Percentiles rank a stretch among this genome's conserved stretches.
These are phyloP conservation scores for Cordyceps cicadae DNA, from an alignment of 2,329 filamentous ascomycete species.

Conservation along the genomic window DNA sequence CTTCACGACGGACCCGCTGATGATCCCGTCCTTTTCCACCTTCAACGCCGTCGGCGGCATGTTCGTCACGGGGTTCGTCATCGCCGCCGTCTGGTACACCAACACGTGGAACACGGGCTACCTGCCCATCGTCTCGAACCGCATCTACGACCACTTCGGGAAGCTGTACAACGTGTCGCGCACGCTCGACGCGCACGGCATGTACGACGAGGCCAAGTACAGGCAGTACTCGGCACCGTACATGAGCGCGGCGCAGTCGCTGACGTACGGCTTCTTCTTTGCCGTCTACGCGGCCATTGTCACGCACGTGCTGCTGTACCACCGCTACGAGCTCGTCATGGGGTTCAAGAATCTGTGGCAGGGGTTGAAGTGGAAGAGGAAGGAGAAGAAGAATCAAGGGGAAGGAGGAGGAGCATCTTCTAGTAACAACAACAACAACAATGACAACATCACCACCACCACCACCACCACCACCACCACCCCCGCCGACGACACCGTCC, in stretches of 20 bases:
- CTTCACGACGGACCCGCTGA: slow-evolving; percentile 13
- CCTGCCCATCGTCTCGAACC: slow-evolving; percentile 45
- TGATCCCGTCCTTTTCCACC: slow-evolving; percentile 19
- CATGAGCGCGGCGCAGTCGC: slow-evolving; percentile 18
- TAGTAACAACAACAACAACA: too few species aligned
- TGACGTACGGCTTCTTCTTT: slow-evolving; percentile 26
- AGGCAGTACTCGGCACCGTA: slow-evolving; percentile 32
- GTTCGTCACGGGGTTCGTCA: slow-evolving; percentile 44
- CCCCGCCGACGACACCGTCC: slow-evolving; percentile 6
- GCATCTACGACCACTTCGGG: slow-evolving; percentile 50
- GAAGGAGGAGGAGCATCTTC: too few species aligned
- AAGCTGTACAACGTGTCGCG: slow-evolving; percentile 40
- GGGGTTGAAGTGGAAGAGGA: slow-evolving; percentile 17
- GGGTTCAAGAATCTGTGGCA: slow-evolving; percentile 21
- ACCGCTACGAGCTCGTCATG: slow-evolving; percentile 22
- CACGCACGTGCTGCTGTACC: slow-evolving; percentile 24
- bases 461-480: too few species aligned
- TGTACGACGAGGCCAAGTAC: slow-evolving; percentile 44
- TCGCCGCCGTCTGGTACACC: slow-evolving; percentile 38
- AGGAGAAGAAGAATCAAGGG: too few species aligned
- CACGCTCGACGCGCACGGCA: slow-evolving; percentile 40
- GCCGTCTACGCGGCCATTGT: slow-evolving; percentile 22
- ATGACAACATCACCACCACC: too few species aligned
- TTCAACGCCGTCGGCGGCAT: slow-evolving; percentile 23
- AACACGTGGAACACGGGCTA: slow-evolving; percentile 43